Conservation (phyloP, 192 early-diverging fungal species). For the Coemansia sp. region DNA sequence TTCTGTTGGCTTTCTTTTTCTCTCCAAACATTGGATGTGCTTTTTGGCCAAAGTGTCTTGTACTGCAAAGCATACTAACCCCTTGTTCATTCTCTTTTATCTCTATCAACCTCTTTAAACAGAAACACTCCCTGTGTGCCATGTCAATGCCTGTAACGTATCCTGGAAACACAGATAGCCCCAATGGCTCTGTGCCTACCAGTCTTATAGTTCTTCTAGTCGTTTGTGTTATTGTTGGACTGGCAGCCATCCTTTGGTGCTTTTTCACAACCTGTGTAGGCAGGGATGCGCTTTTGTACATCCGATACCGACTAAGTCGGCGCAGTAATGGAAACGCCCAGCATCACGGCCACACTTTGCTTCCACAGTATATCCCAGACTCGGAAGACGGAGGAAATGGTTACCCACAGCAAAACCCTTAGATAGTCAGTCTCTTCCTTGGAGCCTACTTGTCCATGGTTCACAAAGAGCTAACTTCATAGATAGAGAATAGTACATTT, state of each 20-base stretch:
- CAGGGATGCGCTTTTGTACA: slow-evolving; percentile 28
- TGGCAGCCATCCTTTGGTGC: slow-evolving; percentile 52
- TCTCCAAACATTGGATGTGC: no score
- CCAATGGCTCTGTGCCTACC: slow-evolving; percentile 14
- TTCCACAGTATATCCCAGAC: slow-evolving; percentile 26
- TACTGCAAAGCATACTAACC: no score
- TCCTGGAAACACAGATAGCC: background rate
- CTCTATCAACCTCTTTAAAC: no score
- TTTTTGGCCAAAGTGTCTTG: no score
- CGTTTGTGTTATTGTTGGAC: slow-evolving; percentile 39
- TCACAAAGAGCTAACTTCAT: no score
- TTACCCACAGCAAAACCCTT: background rate
- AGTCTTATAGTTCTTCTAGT: slow-evolving; percentile 43
- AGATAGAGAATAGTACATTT: background rate
- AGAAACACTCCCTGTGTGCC: no score
- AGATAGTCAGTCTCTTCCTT: background rate
- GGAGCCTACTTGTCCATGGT: background rate
- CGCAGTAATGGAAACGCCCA: slow-evolving; percentile 24
- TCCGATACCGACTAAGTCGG: slow-evolving; percentile 38
- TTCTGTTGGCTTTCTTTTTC: no score
- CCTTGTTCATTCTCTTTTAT: no score
- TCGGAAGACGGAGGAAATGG: background rate
- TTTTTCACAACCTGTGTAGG: slow-evolving; percentile 55
- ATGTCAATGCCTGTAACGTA: background rate
- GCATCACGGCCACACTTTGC: slow-evolving; percentile 4